phyloP scores from a whole-genome alignment of 2,329 filamentous ascomycete genomes.

The Aspergillus versicolor region DNA sequence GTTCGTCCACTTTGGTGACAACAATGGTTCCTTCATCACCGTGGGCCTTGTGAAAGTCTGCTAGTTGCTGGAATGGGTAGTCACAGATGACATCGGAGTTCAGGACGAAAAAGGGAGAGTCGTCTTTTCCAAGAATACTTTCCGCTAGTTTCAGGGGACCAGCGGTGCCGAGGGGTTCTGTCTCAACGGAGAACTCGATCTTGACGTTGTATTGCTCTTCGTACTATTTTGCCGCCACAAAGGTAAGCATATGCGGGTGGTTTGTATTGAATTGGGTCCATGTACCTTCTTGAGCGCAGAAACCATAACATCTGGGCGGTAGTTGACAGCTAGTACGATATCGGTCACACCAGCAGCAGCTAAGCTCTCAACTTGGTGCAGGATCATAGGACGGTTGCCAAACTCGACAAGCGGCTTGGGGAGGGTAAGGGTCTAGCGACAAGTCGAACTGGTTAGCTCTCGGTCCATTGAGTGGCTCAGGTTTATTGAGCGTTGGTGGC shows the following conservation, averaged over 20 bases:
- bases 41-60: conserved; percentile 87
- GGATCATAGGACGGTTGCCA: conserved; percentile 98
- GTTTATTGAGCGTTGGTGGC: conserved; percentile 15
- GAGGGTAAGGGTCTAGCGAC: conserved; percentile 79
- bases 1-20: conserved; percentile 98
- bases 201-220: conserved; percentile 89
- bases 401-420: conserved; percentile 98
- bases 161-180: conserved; percentile 90
- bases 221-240: conserved; percentile 56
- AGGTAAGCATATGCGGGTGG: conserved; percentile 1
- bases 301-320: conserved; percentile 97
- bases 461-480: background rate
- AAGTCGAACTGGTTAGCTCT: conserved; percentile 16
- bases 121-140: conserved; percentile 86
- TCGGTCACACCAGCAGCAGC: conserved; percentile 93
- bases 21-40: conserved; percentile 96
- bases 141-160: conserved; percentile 95
- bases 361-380: conserved; percentile 94
- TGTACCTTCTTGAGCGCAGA: conserved; percentile 81
- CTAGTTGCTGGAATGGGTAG: conserved; percentile 88
- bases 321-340: conserved; percentile 98
- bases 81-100: conserved; percentile 99
- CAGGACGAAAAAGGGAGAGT: conserved; percentile 93
- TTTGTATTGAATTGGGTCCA: background rate
- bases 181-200: conserved; percentile 96